These are phyloP conservation scores for Thelonectria olida DNA, from an alignment of 2,329 filamentous ascomycete genomes.

Conservation along the genomic window DNA sequence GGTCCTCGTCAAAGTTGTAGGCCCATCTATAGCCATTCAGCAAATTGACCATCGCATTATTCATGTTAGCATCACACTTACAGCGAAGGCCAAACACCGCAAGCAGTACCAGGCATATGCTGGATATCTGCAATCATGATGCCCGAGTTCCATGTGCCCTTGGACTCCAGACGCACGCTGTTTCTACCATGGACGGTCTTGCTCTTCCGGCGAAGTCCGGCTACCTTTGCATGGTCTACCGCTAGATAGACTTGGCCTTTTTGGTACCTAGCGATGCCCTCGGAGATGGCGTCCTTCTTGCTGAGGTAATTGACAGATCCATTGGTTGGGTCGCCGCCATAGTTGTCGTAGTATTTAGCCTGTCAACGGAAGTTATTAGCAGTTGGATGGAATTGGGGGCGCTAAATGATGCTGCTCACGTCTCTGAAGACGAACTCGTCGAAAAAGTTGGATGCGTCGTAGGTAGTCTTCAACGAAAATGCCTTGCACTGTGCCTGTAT, in stretches of 20 bases:
- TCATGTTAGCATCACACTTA: conserved; percentile 2
- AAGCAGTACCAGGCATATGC: conserved; percentile 30
- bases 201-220: conserved; percentile 20
- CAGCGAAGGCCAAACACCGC: conserved; percentile 33
- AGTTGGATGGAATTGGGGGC: background rate
- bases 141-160: conserved; percentile 67
- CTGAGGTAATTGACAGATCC: conserved; percentile 70
- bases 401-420: background rate
- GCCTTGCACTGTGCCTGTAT: background rate
- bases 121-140: conserved; percentile 65
- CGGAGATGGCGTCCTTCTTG: conserved; percentile 42
- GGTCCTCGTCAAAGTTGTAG: conserved; percentile 24
- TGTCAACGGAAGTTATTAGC: background rate
- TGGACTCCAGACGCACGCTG: conserved; percentile 74
- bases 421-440: background rate
- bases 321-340: conserved; percentile 64
- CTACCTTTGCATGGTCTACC: conserved; percentile 41
- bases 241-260: conserved; percentile 48
- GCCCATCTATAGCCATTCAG: conserved; percentile 7
- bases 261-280: conserved; percentile 43
- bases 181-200: conserved; percentile 47
- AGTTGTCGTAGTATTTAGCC: background rate
- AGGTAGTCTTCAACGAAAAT: background rate
- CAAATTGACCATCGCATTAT: background rate
- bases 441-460: background rate